Evolutionary conservation across 2,329 filamentous ascomycete genomes (phyloP), one percentile per base, ranked within the genome.

Genomic region (Lanzia echinophila): DNA sequence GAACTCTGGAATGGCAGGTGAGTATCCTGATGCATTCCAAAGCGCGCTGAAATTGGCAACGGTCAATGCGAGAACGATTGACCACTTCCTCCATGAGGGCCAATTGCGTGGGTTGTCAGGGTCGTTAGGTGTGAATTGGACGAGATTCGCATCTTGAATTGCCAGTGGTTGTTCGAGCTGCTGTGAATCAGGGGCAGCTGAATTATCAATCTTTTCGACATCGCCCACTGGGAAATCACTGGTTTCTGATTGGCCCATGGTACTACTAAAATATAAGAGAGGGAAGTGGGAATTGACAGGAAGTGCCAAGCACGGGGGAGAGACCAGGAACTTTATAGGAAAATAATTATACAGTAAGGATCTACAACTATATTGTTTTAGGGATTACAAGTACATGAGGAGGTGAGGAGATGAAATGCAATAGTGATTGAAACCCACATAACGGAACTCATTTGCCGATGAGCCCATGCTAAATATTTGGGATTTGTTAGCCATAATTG

Each of bases 21-120:
- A 31, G 13, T 53, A 53, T 6, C 43, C 44, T 20, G 50, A 47
- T 31, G 50, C 74, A 74, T 7, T 73, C 75, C 13, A 74, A 74
- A 3, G 28, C 12, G 48, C 44, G 33, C 19, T 46, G 4, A 51
- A 39, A 47, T 45, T 43, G 6, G 41, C 31, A n/a, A 31, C 13
- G 56, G 64, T 56, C 52, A 67, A 64, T 56, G 62, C 11, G 59
- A 45, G 20, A 64, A 67, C 8, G 62, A 63, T 46, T 60, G 55
- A 58, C 36, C 48, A 31, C 54, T 60, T 56, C 45, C 59, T 62
- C 55, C 53, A 54, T 20, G 22, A n/a, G 1, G 60, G 43, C 63
- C 63, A 66, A 28, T 64, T 64, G 13, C 57, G 33, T 3, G 63
- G 63, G 43, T 66, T 64, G 2, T 59, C 62, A 1, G 59, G 54